Evolutionary conservation across 441 rosid species (phyloP), one percentile per base, ranked within the genome.

Genomic region (Erodium moschatum): DNA sequence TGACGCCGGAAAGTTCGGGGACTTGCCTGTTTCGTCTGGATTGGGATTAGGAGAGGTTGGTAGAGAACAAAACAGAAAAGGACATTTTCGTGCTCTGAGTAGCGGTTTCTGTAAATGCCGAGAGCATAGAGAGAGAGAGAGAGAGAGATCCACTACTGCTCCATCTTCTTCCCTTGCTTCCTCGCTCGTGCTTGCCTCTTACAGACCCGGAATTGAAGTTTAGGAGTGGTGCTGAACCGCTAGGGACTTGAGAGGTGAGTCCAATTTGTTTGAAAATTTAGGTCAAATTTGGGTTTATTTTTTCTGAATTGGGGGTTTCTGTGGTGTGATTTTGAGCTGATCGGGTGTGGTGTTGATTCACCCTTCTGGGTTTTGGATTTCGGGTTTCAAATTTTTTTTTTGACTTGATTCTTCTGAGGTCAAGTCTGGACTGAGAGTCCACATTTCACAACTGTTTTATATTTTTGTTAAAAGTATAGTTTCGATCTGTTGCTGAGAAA

Each of bases 401-500:
- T n/a, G 13, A 3, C 15, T 3, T 13, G 4, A 33, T 33, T 33
- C 7, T 3, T 13, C 1, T 50, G 19, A 15, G 19, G 19, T 50
- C 13, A 11, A 42, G 13, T 42, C 13, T 8, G 4, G 38, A 33
- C 5, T 33, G 38, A 33, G 38, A 33, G 38, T 33, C 38, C 38
- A 33, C 38, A 33, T 33, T 33, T 5, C 38, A 33, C 38, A 33
- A 33, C 38, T 33, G 38, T 33, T 33, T 5, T 33, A 3, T 5
- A 1, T 33, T 33, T 33, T 5, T 33, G 3, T 33, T 33, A 33
- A 33, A 33, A 33, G 38, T 5, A 33, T 33, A 3, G 38, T 13
- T 13, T 42, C 10, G 13, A 42, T 42, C 48, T 42, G 48, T 42
- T 48, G 68, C 68, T 62, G 52, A 46, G 35, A 35, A 64, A 65